A percentile compares a stretch with the other conserved stretches of the same genome.
phyloP scores from a whole-genome alignment of 495 filamentous ascomycete species.

The Penicillium soppii region DNA sequence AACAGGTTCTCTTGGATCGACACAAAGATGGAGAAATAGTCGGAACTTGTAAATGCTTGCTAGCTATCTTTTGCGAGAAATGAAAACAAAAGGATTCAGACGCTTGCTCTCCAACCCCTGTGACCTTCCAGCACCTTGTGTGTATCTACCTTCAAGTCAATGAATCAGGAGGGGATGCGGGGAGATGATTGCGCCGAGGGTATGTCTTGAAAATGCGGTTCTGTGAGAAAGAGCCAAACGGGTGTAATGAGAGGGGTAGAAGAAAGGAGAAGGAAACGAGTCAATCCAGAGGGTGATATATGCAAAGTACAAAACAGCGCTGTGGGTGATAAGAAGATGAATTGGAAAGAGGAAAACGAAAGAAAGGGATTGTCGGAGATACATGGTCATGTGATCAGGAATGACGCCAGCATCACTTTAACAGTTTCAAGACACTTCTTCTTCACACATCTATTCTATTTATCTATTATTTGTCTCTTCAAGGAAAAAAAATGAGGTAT shows the following conservation, averaged over 20 bases:
- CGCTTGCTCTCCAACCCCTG: conserved; percentile 28
- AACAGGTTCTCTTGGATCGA: conserved; percentile 30
- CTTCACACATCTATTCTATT: neutral
- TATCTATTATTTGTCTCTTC: neutral
- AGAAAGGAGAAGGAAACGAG: neutral
- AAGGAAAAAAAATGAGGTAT: conserved; percentile 53
- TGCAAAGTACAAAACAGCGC: conserved; percentile 13
- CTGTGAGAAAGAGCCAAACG: conserved; percentile 1
- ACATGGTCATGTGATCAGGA: conserved; percentile 19
- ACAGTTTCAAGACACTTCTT: too few relatives aligned
- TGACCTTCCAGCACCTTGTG: conserved; percentile 15
- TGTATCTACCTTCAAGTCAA: conserved; percentile 26
- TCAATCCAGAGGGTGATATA: too few relatives aligned
- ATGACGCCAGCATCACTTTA: too few relatives aligned
- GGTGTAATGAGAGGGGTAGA: neutral
- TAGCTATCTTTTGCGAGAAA: conserved; percentile 50
- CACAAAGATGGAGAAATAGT: conserved; percentile 42
- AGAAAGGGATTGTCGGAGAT: conserved; percentile 17
- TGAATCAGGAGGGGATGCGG: too few relatives aligned
- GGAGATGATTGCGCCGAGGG: too few relatives aligned
- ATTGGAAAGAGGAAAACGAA: neutral
- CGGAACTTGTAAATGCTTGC: conserved; percentile 54
- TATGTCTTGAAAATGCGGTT: neutral
- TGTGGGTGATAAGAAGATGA: conserved; percentile 5
- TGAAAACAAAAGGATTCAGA: conserved; percentile 37